Evolutionary conservation across 192 early-diverging fungal genomes (phyloP).

Genomic region (Lunasporangiospora selenospora): DNA sequence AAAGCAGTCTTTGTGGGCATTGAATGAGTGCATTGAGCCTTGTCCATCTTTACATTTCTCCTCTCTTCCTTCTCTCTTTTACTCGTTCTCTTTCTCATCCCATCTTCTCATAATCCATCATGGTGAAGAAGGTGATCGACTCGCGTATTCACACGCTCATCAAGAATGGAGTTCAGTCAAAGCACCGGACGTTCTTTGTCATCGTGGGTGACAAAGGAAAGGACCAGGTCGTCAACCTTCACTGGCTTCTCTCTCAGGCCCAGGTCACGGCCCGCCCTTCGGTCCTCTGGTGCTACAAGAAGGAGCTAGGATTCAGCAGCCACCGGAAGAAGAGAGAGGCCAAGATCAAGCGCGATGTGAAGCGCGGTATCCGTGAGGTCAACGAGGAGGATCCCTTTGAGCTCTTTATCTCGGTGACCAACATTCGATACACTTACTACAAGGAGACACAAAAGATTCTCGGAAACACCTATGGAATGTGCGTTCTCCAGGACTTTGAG

Average conservation of each 20-base stretch:
- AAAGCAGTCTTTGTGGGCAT: too few species aligned
- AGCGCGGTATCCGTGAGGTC: constrained; percentile 86
- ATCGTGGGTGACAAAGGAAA: constrained; percentile 95
- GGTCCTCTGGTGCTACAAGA: constrained; percentile 99
- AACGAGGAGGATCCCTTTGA: constrained; percentile 99
- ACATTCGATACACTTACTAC: constrained; percentile 99
- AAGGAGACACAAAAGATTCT: constrained; percentile 99
- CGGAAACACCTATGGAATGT: constrained; percentile 99
- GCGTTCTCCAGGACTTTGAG: constrained; percentile 98
- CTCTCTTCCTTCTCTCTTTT: background rate
- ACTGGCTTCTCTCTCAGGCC: constrained; percentile 95
- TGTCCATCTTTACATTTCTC: background rate
- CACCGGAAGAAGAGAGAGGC: constrained; percentile 97
- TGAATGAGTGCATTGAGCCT: too few species aligned
- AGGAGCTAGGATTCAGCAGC: constrained; percentile 93
- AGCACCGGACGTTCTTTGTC: constrained; percentile 95
- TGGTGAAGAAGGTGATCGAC: constrained; percentile 91
- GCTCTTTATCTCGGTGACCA: constrained; percentile 93
- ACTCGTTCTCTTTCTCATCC: background rate
- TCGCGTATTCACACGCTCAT: constrained; percentile 94
- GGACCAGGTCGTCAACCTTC: constrained; percentile 95
- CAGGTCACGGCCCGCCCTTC: constrained; percentile 87
- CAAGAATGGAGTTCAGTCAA: constrained; percentile 88
- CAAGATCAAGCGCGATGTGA: constrained; percentile 95
- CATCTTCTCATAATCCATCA: constrained; percentile 29